Conservation (phyloP, 345 rosid genomes). For the Kernera saxatilis region DNA sequence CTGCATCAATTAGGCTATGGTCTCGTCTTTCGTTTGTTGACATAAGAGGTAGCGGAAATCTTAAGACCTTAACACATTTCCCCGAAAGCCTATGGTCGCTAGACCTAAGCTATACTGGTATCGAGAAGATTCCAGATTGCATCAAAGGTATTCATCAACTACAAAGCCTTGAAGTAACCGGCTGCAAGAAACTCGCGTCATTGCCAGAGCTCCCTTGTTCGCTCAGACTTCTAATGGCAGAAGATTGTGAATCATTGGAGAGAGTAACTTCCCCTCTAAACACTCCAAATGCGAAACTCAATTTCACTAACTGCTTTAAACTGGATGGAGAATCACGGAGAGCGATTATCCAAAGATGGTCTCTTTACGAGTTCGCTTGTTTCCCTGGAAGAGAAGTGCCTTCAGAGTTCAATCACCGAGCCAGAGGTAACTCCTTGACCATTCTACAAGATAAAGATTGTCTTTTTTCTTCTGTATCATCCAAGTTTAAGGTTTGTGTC, state of each 20-base stretch:
- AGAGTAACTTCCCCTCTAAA: not conserved
- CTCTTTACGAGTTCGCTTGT: rapidly evolving
- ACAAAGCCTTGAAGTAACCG: not conserved
- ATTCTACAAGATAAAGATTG: no score
- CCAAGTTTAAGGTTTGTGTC: not conserved
- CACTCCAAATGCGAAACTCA: not conserved
- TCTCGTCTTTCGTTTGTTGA: not conserved
- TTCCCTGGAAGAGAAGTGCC: not conserved
- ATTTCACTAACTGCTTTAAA: not conserved
- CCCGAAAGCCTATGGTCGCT: not conserved
- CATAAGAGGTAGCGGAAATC: not conserved
- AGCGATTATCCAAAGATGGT: not conserved
- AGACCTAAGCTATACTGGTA: not conserved
- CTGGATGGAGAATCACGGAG: not conserved
- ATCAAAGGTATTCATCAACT: not conserved
- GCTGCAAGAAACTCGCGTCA: not conserved
- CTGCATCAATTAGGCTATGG: not conserved
- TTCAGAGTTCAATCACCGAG: not conserved
- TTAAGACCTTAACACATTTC: not conserved
- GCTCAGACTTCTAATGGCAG: not conserved
- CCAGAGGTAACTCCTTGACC: not conserved
- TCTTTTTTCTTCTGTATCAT: not conserved
- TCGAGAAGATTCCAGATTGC: not conserved
- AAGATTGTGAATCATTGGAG: not conserved
- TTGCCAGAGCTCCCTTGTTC: not conserved